phyloP scores from a whole-genome alignment of 139 green algal species.

The Auxenochlorella pyrenoidosa region DNA sequence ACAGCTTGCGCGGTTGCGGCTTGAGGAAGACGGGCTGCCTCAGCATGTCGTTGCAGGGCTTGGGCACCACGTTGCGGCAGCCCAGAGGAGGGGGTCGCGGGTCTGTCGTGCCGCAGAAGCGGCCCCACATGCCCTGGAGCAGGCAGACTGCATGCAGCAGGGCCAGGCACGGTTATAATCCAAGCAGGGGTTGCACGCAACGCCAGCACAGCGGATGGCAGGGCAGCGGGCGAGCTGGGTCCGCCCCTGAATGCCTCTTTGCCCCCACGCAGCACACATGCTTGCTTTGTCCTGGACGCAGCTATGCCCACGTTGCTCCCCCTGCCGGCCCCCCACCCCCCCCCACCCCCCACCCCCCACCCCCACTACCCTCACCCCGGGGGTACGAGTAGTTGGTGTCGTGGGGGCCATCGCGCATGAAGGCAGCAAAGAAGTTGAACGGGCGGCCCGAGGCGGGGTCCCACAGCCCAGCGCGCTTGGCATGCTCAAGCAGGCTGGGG shows the following conservation, averaged over 20 bases:
- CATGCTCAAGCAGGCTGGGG: slow-evolving; percentile 15
- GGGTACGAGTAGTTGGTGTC: slow-evolving; percentile 20
- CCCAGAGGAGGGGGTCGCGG: too few relatives aligned
- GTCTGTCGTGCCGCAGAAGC: not conserved
- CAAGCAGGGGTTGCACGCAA: too few relatives aligned
- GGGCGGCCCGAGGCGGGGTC: slow-evolving; percentile 9
- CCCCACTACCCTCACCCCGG: not conserved
- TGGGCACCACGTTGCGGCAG: not conserved
- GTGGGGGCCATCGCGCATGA: slow-evolving; percentile 18
- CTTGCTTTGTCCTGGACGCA: too few relatives aligned
- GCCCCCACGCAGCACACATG: too few relatives aligned
- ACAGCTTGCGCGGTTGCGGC: slow-evolving; percentile 3
- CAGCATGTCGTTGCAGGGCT: not conserved
- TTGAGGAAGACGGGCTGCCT: not conserved
- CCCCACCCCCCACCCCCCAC: too few relatives aligned
- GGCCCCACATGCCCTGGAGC: slow-evolving; percentile 23
- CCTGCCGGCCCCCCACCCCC: too few relatives aligned
- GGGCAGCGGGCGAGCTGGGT: too few relatives aligned
- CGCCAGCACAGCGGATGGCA: too few relatives aligned
- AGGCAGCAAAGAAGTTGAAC: slow-evolving; percentile 33
- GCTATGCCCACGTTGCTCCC: too few relatives aligned
- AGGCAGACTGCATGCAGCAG: slow-evolving; percentile 12
- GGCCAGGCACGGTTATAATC: too few relatives aligned
- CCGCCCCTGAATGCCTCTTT: too few relatives aligned
- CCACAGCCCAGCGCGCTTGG: not conserved